phyloP scores from a whole-genome alignment of 768 basidiomycete species.

The Coprinellus aureogranulatus region DNA sequence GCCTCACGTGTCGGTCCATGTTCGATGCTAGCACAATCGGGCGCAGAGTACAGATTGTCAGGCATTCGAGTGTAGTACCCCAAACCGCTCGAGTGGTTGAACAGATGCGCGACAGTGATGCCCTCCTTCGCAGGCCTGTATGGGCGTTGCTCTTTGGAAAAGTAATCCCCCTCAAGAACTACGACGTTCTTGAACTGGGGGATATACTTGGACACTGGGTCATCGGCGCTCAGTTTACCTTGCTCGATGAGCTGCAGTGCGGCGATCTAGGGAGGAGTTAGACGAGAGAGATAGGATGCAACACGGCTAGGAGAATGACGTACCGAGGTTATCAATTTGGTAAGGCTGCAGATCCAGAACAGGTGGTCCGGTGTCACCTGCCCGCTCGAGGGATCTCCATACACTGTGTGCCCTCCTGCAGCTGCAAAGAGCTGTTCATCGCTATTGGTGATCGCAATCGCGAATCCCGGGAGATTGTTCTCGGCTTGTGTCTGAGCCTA shows the following conservation, averaged over 20 bases:
- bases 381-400: constrained; percentile 24
- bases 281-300: not conserved
- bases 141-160: not conserved
- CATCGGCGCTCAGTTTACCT: constrained; percentile 28
- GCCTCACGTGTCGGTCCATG: constrained; percentile 14
- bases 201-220: constrained; percentile 24
- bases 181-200: constrained; percentile 29
- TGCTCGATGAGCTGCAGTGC: constrained; percentile 33
- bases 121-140: constrained; percentile 18
- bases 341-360: constrained; percentile 34
- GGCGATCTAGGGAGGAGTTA: constrained; percentile 23
- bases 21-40: constrained; percentile 13
- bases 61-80: constrained; percentile 16
- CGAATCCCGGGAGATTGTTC: constrained; percentile 24
- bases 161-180: constrained; percentile 17
- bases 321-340: constrained; percentile 28
- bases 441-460: constrained; percentile 20
- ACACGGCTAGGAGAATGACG: not conserved
- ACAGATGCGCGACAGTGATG: constrained; percentile 22
- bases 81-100: constrained; percentile 28
- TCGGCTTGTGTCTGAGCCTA: constrained; percentile 8
- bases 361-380: constrained; percentile 22
- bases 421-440: constrained; percentile 24
- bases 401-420: constrained; percentile 20
- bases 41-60: not conserved